Evolutionary conservation across 1,284 basidiomycete genomes (phyloP).

Genomic region (Apiotrichum siamense): DNA sequence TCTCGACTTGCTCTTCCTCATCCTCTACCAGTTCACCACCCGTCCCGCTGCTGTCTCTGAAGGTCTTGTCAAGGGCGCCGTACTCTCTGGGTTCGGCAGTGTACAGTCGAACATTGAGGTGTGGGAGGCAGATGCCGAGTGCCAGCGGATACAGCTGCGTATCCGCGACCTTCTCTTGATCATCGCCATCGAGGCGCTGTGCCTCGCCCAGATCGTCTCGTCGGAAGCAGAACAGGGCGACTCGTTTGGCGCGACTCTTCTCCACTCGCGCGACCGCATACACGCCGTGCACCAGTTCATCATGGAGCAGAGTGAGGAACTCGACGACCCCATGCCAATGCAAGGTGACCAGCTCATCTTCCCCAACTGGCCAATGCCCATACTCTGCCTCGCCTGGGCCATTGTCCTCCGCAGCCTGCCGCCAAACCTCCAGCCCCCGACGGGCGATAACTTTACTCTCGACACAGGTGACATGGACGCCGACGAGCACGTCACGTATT

Average conservation of each 20-base stretch:
- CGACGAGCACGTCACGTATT: slow-evolving; percentile 19
- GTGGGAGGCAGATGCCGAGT: slow-evolving; percentile 33
- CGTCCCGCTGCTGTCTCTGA: slow-evolving; percentile 33
- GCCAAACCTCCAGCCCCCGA: slow-evolving; percentile 22
- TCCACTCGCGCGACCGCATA: slow-evolving; percentile 27
- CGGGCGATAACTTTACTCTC: slow-evolving; percentile 14
- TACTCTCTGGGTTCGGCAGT: slow-evolving; percentile 37
- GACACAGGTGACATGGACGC: slow-evolving; percentile 14
- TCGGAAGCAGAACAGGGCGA: slow-evolving; percentile 17
- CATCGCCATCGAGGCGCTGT: slow-evolving; percentile 35
- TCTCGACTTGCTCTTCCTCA: slow-evolving; percentile 37
- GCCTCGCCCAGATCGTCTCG: slow-evolving; percentile 29
- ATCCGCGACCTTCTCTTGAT: slow-evolving; percentile 37
- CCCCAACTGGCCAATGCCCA: slow-evolving; percentile 30
- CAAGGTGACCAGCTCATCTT: slow-evolving; percentile 14
- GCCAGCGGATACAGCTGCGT: slow-evolving; percentile 20
- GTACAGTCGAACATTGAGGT: slow-evolving; percentile 35
- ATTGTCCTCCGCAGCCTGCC: slow-evolving; percentile 33
- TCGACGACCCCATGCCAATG: slow-evolving; percentile 4
- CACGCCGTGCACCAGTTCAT: slow-evolving; percentile 32
- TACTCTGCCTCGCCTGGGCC: slow-evolving; percentile 42
- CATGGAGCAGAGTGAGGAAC: slow-evolving; percentile 27
- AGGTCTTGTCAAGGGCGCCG: slow-evolving; percentile 30
- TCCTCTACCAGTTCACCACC: slow-evolving; percentile 31
- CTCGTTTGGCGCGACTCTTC: slow-evolving; percentile 22